A percentile compares a stretch with the other conserved stretches of the same genome.
phyloP scores from a whole-genome alignment of 495 filamentous ascomycete genomes.

The Neurospora sp. region DNA sequence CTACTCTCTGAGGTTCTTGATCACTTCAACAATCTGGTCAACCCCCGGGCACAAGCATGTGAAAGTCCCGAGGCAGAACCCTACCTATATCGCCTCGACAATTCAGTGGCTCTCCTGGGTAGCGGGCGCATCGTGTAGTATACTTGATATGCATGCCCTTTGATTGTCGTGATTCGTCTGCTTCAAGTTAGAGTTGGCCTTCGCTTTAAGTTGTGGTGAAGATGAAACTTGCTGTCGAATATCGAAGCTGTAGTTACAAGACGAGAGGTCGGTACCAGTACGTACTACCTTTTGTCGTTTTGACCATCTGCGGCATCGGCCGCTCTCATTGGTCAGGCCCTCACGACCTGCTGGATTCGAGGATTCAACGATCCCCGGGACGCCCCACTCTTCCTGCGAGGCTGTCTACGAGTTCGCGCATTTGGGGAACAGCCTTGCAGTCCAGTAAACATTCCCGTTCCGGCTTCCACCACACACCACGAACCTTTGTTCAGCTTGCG shows the following conservation, averaged over 20 bases:
- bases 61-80: background rate
- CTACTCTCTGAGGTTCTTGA: background rate
- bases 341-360: background rate
- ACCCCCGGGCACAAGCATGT: background rate
- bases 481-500: background rate
- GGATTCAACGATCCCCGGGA: background rate
- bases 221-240: background rate
- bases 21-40: background rate
- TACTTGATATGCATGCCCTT: background rate
- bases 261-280: background rate
- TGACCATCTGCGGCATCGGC: background rate
- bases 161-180: background rate
- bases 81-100: background rate
- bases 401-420: background rate
- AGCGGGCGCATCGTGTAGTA: background rate
- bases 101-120: background rate
- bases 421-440: background rate
- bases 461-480: background rate
- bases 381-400: background rate
- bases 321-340: background rate
- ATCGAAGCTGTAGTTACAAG: background rate
- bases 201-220: background rate
- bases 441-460: background rate
- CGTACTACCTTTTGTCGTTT: background rate
- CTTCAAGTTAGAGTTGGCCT: background rate